These are phyloP conservation scores for Penicillium fimorum DNA, from an alignment of 495 filamentous ascomycete species.

Conservation along the genomic window DNA sequence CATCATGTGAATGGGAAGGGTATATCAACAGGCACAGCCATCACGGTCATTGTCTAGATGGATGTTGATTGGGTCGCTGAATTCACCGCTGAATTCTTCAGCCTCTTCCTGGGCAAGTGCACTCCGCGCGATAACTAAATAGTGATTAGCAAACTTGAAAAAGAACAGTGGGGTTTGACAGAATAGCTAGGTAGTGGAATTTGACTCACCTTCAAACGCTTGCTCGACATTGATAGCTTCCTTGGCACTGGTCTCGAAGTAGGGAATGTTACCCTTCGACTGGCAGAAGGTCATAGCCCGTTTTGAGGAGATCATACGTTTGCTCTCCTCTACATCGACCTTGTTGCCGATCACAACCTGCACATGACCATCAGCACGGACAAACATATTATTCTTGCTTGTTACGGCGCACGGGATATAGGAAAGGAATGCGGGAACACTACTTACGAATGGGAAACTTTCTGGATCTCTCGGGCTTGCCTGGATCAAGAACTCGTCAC, in stretches of 20 bases:
- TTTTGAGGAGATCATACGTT: slow-evolving; percentile 93
- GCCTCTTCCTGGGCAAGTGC: slow-evolving; percentile 95
- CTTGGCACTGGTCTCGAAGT: slow-evolving; percentile 99
- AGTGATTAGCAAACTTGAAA: slow-evolving; percentile 1
- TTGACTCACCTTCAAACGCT: slow-evolving; percentile 83
- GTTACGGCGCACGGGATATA: neutral
- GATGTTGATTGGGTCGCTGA: slow-evolving; percentile 96
- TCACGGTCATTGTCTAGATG: slow-evolving; percentile 87
- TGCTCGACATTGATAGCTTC: slow-evolving; percentile 98
- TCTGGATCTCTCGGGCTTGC: slow-evolving; percentile 95
- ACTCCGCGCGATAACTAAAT: slow-evolving; percentile 89
- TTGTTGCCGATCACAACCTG: slow-evolving; percentile 97
- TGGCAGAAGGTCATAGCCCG: slow-evolving; percentile 96
- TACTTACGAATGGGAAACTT: slow-evolving; percentile 91
- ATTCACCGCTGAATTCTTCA: slow-evolving; percentile 87
- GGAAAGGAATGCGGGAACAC: neutral
- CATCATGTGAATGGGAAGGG: slow-evolving; percentile 28
- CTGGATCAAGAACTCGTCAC: slow-evolving; percentile 98
- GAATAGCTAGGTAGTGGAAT: neutral
- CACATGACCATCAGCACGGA: slow-evolving; percentile 7
- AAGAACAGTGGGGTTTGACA: slow-evolving; percentile 1
- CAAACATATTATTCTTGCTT: slow-evolving; percentile 2
- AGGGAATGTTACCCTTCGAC: slow-evolving; percentile 94
- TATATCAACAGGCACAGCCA: slow-evolving; percentile 81
- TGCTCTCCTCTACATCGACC: slow-evolving; percentile 97